Evolutionary conservation across 331 rosid genomes (phyloP).

Genomic region (Quercus phellos): DNA sequence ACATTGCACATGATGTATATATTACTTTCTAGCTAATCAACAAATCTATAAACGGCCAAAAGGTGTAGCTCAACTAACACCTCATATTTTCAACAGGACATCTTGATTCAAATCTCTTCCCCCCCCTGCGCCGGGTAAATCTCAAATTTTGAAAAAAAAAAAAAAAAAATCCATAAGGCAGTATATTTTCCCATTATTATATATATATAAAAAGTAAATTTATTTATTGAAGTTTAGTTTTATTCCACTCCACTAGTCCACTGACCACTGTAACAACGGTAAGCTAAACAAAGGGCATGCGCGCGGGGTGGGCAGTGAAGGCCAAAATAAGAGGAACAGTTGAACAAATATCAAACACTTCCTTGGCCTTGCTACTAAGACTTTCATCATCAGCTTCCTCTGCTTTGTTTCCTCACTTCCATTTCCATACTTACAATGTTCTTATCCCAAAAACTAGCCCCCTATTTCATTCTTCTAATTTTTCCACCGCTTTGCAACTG

Average conservation of each 20-base stretch:
- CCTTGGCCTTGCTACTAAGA: neutral
- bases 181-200: too few relatives aligned
- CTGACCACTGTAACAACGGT: neutral
- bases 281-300: neutral
- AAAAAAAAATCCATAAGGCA: too few relatives aligned
- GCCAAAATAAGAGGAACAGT: neutral
- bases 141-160: too few relatives aligned
- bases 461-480: neutral
- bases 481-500: conserved; percentile 7
- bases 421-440: neutral
- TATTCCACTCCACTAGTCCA: neutral
- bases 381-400: conserved; percentile 6
- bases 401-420: conserved; percentile 11
- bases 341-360: neutral
- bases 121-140: too few relatives aligned
- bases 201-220: too few relatives aligned
- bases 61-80: too few relatives aligned
- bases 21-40: too few relatives aligned
- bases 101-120: too few relatives aligned
- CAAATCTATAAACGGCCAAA: too few relatives aligned
- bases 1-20: too few relatives aligned
- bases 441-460: neutral
- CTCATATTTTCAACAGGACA: too few relatives aligned
- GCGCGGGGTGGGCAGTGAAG: neutral
- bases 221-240: too few relatives aligned